Conservation (phyloP, 441 rosid species). For the Bocquillonia castaneifolia region DNA sequence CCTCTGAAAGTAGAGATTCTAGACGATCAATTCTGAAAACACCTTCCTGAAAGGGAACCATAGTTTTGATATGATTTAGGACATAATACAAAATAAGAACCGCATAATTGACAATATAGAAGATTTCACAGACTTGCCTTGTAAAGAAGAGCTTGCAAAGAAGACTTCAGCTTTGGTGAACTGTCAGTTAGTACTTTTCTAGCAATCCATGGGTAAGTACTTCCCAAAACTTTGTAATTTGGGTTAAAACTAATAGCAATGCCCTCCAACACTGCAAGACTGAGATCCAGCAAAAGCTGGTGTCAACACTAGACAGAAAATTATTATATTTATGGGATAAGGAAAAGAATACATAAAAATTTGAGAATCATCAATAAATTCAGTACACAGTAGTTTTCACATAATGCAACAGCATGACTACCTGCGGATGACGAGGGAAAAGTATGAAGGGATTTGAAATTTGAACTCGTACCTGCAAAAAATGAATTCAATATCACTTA, state of each 20-base stretch:
- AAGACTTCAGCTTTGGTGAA: constrained; percentile 79
- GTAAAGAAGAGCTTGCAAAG: constrained; percentile 74
- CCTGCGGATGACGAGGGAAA: constrained; percentile 95
- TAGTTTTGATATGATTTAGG: neutral
- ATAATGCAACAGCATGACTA: constrained; percentile 23
- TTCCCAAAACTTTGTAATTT: constrained; percentile 89
- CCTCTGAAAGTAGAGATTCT: constrained; percentile 86
- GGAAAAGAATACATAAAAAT: neutral
- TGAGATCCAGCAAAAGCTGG: constrained; percentile 30
- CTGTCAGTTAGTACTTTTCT: constrained; percentile 81
- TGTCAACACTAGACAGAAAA: constrained; percentile 9
- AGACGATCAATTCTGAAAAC: constrained; percentile 90
- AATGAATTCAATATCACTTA: constrained; percentile 10
- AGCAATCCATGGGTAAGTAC: constrained; percentile 98
- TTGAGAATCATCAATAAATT: constrained; percentile 2
- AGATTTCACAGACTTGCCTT: constrained; percentile 43
- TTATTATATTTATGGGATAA: neutral
- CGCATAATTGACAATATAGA: neutral
- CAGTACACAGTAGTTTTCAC: neutral
- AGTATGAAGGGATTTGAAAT: constrained; percentile 88
- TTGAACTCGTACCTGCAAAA: constrained; percentile 91
- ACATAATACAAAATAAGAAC: neutral
- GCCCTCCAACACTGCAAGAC: constrained; percentile 97
- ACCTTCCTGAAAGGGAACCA: constrained; percentile 58
- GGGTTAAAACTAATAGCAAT: constrained; percentile 76